Conservation (phyloP, 2,329 filamentous ascomycete species). For the Aspergillus tanneri region DNA sequence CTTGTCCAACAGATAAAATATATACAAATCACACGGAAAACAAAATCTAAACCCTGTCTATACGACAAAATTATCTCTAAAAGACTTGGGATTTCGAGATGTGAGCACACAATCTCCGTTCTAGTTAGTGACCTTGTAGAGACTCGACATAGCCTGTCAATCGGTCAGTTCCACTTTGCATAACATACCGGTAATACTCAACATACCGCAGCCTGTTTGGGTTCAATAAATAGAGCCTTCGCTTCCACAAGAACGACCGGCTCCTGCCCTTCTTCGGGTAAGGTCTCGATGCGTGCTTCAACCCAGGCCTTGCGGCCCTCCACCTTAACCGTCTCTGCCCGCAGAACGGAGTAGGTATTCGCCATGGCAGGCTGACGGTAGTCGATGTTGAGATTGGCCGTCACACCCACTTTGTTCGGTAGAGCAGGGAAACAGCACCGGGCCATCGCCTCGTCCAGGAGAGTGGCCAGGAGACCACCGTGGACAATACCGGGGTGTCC, state of each 20-base stretch:
- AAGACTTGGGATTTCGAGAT: neutral
- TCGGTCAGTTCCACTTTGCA: neutral
- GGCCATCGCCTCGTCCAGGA: slow-evolving; percentile 86
- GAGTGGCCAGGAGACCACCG: slow-evolving; percentile 84
- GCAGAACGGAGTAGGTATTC: slow-evolving; percentile 71
- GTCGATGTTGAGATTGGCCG: slow-evolving; percentile 77
- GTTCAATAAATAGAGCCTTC: slow-evolving; percentile 83
- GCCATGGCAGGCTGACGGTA: slow-evolving; percentile 80
- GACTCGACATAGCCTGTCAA: slow-evolving; percentile 23
- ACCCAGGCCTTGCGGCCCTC: slow-evolving; percentile 96
- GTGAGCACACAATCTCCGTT: neutral
- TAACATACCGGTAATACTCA: neutral
- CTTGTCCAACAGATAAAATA: too few species aligned
- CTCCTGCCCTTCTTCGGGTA: slow-evolving; percentile 63
- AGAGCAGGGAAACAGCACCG: slow-evolving; percentile 84
- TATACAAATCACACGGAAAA: too few species aligned
- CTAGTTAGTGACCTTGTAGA: slow-evolving; percentile 26
- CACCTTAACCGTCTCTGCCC: slow-evolving; percentile 76
- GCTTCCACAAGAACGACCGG: slow-evolving; percentile 75
- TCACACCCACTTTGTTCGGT: slow-evolving; percentile 77
- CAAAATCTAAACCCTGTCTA: slow-evolving; percentile 7
- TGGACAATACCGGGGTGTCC: slow-evolving; percentile 90
- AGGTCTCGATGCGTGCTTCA: slow-evolving; percentile 77
- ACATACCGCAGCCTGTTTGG: slow-evolving; percentile 74
- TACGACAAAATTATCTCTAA: slow-evolving; percentile 10